A percentile compares a stretch with the other conserved stretches of the same genome.
phyloP scores from a whole-genome alignment of 2,329 filamentous ascomycete species.

The Penicillium sp. region DNA sequence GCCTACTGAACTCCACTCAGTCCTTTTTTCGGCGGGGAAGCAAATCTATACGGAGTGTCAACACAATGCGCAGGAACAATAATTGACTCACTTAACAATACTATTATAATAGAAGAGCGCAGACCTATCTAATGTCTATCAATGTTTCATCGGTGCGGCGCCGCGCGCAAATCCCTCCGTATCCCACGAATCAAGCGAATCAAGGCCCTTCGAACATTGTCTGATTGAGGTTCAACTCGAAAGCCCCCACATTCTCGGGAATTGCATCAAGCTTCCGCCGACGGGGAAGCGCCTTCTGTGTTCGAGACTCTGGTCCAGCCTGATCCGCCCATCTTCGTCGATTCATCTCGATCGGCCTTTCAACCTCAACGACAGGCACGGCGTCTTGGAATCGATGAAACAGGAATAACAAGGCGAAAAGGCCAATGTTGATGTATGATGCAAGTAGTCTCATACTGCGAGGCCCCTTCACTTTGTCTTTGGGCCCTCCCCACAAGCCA shows the following conservation, averaged over 20 bases:
- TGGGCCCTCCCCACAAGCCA: constrained; percentile 70
- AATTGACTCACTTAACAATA: not conserved
- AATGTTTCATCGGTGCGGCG: not conserved
- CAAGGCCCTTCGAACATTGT: not conserved
- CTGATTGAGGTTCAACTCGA: constrained; percentile 6
- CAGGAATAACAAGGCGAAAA: constrained; percentile 58
- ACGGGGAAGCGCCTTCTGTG: not conserved
- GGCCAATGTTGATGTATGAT: constrained; percentile 63
- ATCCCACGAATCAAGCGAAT: not conserved
- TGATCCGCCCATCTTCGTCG: not conserved
- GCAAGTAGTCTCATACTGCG: constrained; percentile 59
- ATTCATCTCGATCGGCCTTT: not conserved
- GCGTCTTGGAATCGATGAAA: constrained; percentile 47
- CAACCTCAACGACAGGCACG: not conserved
- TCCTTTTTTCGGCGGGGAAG: no score
- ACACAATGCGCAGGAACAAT: not conserved
- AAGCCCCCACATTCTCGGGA: not conserved
- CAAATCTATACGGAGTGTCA: not conserved
- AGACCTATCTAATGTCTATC: not conserved
- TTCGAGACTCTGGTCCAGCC: not conserved
- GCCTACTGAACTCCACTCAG: not conserved
- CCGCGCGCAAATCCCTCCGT: not conserved
- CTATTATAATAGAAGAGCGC: not conserved
- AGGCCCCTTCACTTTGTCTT: constrained; percentile 55
- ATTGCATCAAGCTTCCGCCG: not conserved